These are phyloP conservation scores for Phytophthora brassicae DNA, from an alignment of 352 stramenopile species.

Conservation along the genomic window DNA sequence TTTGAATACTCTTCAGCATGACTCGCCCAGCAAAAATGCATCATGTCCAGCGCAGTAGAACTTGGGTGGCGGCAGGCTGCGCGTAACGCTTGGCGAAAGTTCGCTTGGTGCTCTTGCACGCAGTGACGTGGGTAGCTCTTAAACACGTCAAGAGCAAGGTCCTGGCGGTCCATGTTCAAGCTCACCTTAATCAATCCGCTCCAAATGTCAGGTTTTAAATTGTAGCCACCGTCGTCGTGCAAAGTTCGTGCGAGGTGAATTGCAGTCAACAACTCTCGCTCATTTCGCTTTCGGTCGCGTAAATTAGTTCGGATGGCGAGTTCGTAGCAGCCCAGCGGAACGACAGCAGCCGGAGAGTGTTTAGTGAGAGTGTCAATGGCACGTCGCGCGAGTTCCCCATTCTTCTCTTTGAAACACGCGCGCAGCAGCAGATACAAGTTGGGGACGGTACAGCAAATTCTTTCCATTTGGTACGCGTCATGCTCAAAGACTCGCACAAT, in stretches of 20 bases:
- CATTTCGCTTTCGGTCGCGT: conserved; percentile 23
- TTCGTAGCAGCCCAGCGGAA: conserved; percentile 41
- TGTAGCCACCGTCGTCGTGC: conserved; percentile 41
- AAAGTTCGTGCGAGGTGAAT: conserved; percentile 38
- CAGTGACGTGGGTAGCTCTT: conserved; percentile 38
- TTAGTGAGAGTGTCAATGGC: conserved; percentile 35
- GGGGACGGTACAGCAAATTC: conserved; percentile 27
- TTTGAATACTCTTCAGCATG: conserved; percentile 24
- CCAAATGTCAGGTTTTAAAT: conserved; percentile 45
- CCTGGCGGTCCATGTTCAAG: conserved; percentile 36
- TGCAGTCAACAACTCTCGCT: conserved; percentile 37
- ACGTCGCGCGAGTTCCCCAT: conserved; percentile 30
- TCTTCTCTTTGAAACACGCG: conserved; percentile 35
- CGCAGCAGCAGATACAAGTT: conserved; percentile 34
- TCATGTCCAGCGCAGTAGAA: conserved; percentile 45
- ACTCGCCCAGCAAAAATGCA: conserved; percentile 35
- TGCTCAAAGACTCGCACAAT: conserved; percentile 35
- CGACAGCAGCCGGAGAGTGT: conserved; percentile 24
- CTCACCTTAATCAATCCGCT: conserved; percentile 49
- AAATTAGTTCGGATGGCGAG: conserved; percentile 41
- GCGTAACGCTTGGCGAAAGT: conserved; percentile 46
- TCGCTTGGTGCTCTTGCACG: conserved; percentile 38
- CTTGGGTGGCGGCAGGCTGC: conserved; percentile 30
- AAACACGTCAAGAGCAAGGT: conserved; percentile 45
- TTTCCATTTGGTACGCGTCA: conserved; percentile 24